Conservation (phyloP, 805 yeast species). For the Wickerhamiella vanderwaltii region DNA sequence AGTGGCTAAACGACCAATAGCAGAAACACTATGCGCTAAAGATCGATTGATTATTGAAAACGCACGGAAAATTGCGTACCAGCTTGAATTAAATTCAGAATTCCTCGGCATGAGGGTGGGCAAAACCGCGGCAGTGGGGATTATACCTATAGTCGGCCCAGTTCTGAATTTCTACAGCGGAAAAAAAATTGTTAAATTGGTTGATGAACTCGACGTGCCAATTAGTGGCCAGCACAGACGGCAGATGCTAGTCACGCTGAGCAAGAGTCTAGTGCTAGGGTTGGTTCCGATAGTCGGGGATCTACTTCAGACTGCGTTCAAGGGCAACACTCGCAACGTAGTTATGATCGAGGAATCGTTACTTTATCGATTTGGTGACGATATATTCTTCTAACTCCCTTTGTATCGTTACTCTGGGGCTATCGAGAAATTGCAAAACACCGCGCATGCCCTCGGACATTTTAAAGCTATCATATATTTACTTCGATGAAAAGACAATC, state of each 20-base stretch:
- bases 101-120: conserved; percentile 3
- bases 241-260: neutral
- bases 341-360: neutral
- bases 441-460: no score
- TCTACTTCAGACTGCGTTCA: neutral
- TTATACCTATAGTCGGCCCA: neutral
- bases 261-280: neutral
- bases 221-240: neutral
- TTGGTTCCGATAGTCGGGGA: neutral
- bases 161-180: neutral
- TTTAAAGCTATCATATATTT: no score
- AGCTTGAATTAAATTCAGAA: neutral
- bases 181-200: neutral
- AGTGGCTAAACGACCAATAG: neutral
- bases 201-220: neutral
- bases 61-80: neutral
- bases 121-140: neutral
- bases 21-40: neutral
- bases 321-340: conserved; percentile 2
- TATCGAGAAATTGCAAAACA: no score
- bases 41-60: conserved; percentile 1
- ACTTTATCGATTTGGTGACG: neutral
- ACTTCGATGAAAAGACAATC: no score
- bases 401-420: no score
- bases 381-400: no score